These are phyloP conservation scores for Lenzites betulinus DNA, from an alignment of 768 basidiomycete genomes.

Conservation along the genomic window DNA sequence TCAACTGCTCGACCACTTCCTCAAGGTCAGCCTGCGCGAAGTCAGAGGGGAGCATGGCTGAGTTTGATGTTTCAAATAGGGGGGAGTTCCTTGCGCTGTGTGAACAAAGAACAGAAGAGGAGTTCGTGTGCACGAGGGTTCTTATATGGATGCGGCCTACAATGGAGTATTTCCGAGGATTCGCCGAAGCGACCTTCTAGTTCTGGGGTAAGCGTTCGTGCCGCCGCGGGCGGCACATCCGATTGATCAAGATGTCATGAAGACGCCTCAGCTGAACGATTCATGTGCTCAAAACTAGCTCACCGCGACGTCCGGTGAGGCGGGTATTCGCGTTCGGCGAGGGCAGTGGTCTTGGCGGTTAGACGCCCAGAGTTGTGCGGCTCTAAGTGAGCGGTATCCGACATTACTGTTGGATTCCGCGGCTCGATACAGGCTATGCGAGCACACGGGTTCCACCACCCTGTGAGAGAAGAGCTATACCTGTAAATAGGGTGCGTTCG, in stretches of 20 bases:
- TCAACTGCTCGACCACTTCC: slow-evolving; percentile 63
- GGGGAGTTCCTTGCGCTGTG: not conserved
- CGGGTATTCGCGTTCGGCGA: not conserved
- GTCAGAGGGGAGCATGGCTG: slow-evolving; percentile 63
- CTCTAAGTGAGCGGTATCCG: no score
- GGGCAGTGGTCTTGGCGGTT: not conserved
- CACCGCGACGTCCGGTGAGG: not conserved
- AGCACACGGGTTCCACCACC: not conserved
- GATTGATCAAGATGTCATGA: slow-evolving; percentile 9
- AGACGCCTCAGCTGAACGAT: not conserved
- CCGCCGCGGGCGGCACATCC: slow-evolving; percentile 10
- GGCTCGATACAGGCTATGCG: no score
- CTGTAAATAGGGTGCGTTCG: not conserved
- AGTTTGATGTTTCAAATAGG: no score
- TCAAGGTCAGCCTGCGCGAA: slow-evolving; percentile 65
- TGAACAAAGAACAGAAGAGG: not conserved
- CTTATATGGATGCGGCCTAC: slow-evolving; percentile 13
- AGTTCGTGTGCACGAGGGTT: not conserved
- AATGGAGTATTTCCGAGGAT: slow-evolving; percentile 9
- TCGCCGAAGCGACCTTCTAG: slow-evolving; percentile 15
- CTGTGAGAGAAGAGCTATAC: not conserved
- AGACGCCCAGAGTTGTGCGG: not conserved
- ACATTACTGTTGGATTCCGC: no score
- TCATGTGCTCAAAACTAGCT: slow-evolving; percentile 1
- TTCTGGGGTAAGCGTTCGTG: slow-evolving; percentile 14